Evolutionary conservation across 495 filamentous ascomycete species (phyloP).

Genomic region (Cercophora samala): DNA sequence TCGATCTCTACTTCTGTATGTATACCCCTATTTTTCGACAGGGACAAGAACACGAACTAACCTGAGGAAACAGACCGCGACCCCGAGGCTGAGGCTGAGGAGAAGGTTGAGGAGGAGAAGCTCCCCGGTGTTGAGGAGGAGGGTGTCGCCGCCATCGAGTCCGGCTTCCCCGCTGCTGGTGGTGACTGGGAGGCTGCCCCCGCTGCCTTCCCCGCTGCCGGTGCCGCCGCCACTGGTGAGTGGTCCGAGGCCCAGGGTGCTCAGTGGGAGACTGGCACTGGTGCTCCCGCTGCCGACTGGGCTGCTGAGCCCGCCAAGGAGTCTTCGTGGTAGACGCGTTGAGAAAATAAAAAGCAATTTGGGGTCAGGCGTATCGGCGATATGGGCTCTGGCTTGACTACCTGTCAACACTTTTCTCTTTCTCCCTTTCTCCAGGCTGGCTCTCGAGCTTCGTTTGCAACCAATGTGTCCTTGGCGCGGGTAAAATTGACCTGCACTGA

Average conservation of each 20-base stretch:
- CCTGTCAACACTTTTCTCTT: conserved; percentile 21
- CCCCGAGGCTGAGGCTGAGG: conserved; percentile 97
- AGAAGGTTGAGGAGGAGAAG: conserved; percentile 70
- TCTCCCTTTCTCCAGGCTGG: conserved; percentile 9
- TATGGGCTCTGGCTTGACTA: conserved; percentile 26
- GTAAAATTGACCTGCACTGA: conserved; percentile 69
- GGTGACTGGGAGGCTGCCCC: conserved; percentile 70
- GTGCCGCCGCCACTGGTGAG: conserved; percentile 42
- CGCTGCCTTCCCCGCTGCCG: conserved; percentile 61
- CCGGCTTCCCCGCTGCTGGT: conserved; percentile 57
- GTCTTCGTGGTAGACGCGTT: conserved; percentile 58
- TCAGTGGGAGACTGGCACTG: conserved; percentile 65
- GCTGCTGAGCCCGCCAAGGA: conserved; percentile 57
- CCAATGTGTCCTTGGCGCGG: conserved; percentile 25
- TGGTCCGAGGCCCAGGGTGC: conserved; percentile 53
- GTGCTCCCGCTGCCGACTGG: conserved; percentile 59
- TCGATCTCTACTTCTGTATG: conserved; percentile 96
- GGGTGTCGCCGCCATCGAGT: conserved; percentile 71
- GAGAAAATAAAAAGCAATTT: conserved; percentile 25
- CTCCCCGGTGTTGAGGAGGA: conserved; percentile 79
- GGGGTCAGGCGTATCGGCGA: conserved; percentile 32
- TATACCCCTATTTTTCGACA: conserved; percentile 11
- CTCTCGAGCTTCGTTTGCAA: conserved; percentile 12
- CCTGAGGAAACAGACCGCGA: conserved; percentile 67
- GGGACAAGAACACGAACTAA: conserved; percentile 24